Evolutionary conservation across 139 green algal species (phyloP).

Genomic region (Tetradesmus obliquus): DNA sequence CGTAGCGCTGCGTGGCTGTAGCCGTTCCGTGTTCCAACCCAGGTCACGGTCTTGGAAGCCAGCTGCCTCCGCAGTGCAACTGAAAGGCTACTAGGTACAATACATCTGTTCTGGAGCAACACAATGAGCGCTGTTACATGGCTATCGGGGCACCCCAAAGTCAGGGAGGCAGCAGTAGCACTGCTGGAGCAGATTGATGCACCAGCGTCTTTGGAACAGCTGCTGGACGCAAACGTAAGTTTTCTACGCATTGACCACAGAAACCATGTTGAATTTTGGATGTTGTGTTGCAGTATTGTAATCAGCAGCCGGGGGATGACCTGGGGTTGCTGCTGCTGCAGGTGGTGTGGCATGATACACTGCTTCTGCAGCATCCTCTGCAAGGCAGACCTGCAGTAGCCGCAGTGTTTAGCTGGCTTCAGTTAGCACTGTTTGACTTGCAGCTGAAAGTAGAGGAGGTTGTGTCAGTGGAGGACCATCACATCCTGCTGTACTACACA

Average conservation of each 20-base stretch:
- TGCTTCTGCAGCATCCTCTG: not conserved
- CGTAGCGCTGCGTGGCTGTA: not conserved
- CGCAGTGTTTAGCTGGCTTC: not conserved
- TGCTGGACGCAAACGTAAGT: not conserved
- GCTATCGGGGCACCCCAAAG: not conserved
- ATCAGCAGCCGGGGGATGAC: not conserved
- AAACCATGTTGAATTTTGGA: too few species aligned
- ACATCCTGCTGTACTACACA: conserved; percentile 38
- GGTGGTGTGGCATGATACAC: conserved; percentile 30
- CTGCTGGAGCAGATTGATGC: not conserved
- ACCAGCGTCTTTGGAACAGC: not conserved
- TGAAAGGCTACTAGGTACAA: too few species aligned
- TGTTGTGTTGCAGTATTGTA: too few species aligned
- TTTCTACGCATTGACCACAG: not conserved
- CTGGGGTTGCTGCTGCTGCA: not conserved
- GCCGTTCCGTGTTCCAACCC: not conserved
- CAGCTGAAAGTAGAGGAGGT: not conserved
- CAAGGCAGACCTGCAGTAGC: not conserved
- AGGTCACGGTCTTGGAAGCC: not conserved
- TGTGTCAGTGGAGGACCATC: not conserved
- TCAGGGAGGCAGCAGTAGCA: not conserved
- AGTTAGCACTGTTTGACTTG: not conserved
- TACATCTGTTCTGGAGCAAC: too few species aligned
- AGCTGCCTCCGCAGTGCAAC: not conserved
- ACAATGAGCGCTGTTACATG: not conserved